Percentiles rank a stretch among this genome's conserved stretches.
phyloP scores from a whole-genome alignment of 768 basidiomycete genomes.

The Clitopilus hobsonii region DNA sequence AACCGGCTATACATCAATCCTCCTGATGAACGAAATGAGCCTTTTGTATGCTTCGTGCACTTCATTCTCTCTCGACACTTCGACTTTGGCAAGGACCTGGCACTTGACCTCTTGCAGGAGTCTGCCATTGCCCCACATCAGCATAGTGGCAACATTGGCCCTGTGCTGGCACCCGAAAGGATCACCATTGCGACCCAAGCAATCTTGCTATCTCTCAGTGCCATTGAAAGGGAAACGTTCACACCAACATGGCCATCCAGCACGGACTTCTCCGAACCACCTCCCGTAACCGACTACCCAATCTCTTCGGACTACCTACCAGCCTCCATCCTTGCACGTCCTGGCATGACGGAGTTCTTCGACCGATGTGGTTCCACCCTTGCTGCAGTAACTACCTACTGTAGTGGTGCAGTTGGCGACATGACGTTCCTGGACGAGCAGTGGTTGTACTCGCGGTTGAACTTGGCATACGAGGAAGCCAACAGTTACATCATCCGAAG shows the following conservation, averaged over 20 bases:
- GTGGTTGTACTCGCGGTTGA: constrained; percentile 61
- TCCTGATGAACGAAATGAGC: constrained; percentile 71
- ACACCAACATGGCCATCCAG: constrained; percentile 78
- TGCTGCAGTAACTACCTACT: constrained; percentile 50
- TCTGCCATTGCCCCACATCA: constrained; percentile 38
- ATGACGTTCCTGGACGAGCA: constrained; percentile 88
- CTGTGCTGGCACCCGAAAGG: constrained; percentile 61
- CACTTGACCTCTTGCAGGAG: constrained; percentile 79
- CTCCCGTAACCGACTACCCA: constrained; percentile 62
- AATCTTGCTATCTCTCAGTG: constrained; percentile 63
- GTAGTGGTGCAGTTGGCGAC: constrained; percentile 59
- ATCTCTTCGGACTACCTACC: constrained; percentile 64
- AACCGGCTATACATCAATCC: constrained; percentile 58
- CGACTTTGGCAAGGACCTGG: constrained; percentile 80
- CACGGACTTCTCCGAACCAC: constrained; percentile 55
- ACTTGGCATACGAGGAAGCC: constrained; percentile 61
- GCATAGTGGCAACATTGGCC: constrained; percentile 34
- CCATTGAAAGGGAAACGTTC: constrained; percentile 65
- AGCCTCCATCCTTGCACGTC: constrained; percentile 47
- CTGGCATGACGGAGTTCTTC: constrained; percentile 69
- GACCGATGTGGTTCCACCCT: constrained; percentile 58
- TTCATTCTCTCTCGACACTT: constrained; percentile 80
- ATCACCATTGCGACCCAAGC: constrained; percentile 75
- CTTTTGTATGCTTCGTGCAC: constrained; percentile 75
- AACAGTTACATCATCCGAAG: constrained; percentile 64